These are phyloP conservation scores for Colletotrichum lini DNA, from an alignment of 2,329 filamentous ascomycete genomes.

Conservation along the genomic window DNA sequence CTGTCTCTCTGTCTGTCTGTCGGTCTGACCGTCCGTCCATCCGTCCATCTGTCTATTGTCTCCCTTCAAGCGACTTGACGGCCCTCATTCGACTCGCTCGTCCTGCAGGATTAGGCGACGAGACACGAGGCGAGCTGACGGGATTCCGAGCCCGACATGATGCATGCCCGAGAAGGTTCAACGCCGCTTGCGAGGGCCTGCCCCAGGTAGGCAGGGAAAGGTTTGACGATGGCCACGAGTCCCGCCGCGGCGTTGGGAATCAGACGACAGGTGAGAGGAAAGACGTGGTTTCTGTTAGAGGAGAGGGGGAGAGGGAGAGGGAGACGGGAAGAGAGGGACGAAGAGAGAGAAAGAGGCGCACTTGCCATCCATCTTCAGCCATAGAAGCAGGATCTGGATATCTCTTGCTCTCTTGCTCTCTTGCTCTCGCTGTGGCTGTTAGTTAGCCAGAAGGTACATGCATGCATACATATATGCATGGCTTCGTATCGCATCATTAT, in stretches of 20 bases:
- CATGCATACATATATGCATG: too few relatives aligned
- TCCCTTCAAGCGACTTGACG: too few relatives aligned
- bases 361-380: too few relatives aligned
- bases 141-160: not conserved
- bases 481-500: too few relatives aligned
- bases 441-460: too few relatives aligned
- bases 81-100: too few relatives aligned
- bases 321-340: too few relatives aligned
- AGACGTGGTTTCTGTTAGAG: not conserved
- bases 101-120: slow-evolving; percentile 5
- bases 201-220: not conserved
- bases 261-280: not conserved
- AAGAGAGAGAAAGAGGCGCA: too few relatives aligned
- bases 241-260: not conserved
- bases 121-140: not conserved
- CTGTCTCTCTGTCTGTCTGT: not conserved
- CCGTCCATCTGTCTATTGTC: not conserved
- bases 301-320: not conserved
- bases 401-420: too few relatives aligned
- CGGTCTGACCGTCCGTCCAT: not conserved
- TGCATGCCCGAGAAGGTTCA: not conserved
- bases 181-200: not conserved
- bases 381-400: too few relatives aligned
- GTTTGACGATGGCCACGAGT: slow-evolving; percentile 3
- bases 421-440: too few relatives aligned